Conservation (phyloP, 2,329 filamentous ascomycete genomes). For the Bipolaris zeicola region DNA sequence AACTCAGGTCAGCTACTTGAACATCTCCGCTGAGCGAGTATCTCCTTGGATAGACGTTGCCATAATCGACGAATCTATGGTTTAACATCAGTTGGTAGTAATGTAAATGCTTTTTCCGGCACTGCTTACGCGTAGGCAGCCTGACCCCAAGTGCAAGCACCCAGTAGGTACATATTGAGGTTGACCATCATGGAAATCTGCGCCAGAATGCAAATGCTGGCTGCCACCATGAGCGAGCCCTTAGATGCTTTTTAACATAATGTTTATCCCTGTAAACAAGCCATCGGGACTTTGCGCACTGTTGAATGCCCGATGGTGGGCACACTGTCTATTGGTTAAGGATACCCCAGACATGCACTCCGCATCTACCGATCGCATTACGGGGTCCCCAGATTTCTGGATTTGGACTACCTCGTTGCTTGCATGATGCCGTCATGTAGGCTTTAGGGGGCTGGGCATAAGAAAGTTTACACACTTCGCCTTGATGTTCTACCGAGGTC, state of each 20-base stretch:
- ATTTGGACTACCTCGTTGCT: background rate
- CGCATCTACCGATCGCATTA: background rate
- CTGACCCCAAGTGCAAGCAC: background rate
- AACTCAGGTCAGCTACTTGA: background rate
- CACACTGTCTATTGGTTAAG: background rate
- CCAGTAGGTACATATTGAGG: background rate
- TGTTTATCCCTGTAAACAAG: background rate
- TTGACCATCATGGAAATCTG: background rate
- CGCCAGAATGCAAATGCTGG: background rate
- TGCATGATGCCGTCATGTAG: background rate
- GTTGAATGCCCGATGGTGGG: background rate
- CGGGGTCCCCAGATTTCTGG: background rate
- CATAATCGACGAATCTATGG: slow-evolving; percentile 6
- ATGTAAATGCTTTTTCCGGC: background rate
- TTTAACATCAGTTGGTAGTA: background rate
- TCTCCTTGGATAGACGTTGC: background rate
- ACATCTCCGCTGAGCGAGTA: background rate
- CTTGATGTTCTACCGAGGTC: background rate
- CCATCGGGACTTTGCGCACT: background rate
- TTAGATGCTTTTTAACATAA: background rate
- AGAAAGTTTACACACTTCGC: background rate
- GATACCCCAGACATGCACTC: background rate
- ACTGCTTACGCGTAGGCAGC: background rate
- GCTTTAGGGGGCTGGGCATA: background rate
- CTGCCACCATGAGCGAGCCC: background rate